Evolutionary conservation across 768 basidiomycete species (phyloP), one percentile per base, ranked within the genome.

Genomic region (Macrocybe gigantea): DNA sequence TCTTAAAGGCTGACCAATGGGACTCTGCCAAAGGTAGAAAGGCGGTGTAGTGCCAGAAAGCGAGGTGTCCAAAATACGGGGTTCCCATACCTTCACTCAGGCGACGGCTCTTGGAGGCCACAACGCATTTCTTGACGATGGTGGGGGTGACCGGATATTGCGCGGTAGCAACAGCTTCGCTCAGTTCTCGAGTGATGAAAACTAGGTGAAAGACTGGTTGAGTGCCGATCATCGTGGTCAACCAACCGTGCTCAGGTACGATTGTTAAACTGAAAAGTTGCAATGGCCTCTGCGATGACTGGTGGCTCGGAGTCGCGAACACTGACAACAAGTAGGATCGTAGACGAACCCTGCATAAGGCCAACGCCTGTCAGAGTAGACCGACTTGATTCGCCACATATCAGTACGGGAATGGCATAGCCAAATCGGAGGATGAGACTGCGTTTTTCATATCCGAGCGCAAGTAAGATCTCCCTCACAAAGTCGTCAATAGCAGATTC

Each of bases 151-250:
- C 22, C 14, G 55, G 60, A 54, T 58, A 56, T 50, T 56, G 56
- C 32, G 49, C 55, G 38, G 47, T 48, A 35, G 53, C 52, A 50
- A 62, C 59, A 14, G 65, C 61, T 33, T 55, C 45, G 52, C 58
- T 63, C 38, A 69, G 52, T 31, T 61, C 59, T 48, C 50, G 43
- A 30, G 62, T 70, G 48, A 70, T 60, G 5, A 61, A 59, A 30
- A 69, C 55, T n/a, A 64, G 50, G 49, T 68, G 69, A 53, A 70
- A 70, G 14, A 56, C 58, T 31, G 67, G 69, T 12, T 38, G 53
- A 30, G 64, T 67, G 34, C 68, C 62, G 12, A 52, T 33, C 64
- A 71, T 65, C 22, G 54, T 59, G 52, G 30, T 46, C 40, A 45
- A 60, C 61, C 8, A 33, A 47, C 35, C 14, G 49, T 44, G 39